Evolutionary conservation across 441 rosid genomes (phyloP).

Genomic region (Melastoma candidum): DNA sequence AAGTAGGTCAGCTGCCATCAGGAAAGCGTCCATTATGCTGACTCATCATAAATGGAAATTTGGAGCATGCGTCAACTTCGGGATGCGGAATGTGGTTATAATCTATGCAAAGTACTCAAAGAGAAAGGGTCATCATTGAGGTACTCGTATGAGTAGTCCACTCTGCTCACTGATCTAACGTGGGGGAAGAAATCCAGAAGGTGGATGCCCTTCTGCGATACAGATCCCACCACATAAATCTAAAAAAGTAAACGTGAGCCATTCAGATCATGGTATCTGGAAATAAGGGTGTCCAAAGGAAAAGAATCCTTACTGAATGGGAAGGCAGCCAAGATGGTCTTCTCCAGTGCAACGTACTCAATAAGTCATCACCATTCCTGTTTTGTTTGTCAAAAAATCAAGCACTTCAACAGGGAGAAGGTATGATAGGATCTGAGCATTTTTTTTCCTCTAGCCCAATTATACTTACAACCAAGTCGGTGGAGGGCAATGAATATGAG

Average conservation of each 20-base stretch:
- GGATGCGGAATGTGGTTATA: too few relatives aligned
- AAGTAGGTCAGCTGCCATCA: neutral
- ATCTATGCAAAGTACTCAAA: neutral
- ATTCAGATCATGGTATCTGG: neutral
- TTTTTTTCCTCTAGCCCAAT: constrained; percentile 4
- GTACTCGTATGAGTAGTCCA: constrained; percentile 52
- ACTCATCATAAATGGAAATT: neutral
- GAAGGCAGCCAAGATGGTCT: constrained; percentile 88
- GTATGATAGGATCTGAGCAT: constrained; percentile 1
- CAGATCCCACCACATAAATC: constrained; percentile 76
- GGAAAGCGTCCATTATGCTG: neutral
- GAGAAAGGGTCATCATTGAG: neutral
- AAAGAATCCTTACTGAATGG: constrained; percentile 52
- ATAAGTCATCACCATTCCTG: constrained; percentile 44
- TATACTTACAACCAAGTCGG: constrained; percentile 93
- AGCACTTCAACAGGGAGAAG: neutral
- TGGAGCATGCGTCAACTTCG: too few relatives aligned
- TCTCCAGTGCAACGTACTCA: constrained; percentile 41
- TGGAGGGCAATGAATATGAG: constrained; percentile 97
- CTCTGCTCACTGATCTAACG: constrained; percentile 72
- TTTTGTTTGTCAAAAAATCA: constrained; percentile 5
- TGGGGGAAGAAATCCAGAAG: constrained; percentile 86
- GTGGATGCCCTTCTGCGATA: constrained; percentile 66
- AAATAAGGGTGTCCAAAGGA: neutral
- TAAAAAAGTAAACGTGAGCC: constrained; percentile 21